These are phyloP conservation scores for Populus euphratica DNA, from an alignment of 345 rosid species.

Conservation along the genomic window DNA sequence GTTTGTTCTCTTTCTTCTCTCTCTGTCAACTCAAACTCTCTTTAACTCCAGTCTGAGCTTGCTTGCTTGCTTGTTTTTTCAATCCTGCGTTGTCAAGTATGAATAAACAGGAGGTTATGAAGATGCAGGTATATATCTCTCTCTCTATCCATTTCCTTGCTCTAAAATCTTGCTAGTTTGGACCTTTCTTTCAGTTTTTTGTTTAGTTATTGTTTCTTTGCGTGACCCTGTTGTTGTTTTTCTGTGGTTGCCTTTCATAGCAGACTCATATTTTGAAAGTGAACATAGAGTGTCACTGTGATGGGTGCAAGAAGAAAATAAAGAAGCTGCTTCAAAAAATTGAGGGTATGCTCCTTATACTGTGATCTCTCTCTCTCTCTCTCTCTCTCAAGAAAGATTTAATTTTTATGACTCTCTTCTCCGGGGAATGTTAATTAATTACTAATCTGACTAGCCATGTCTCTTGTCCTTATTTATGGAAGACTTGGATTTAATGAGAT, in stretches of 20 bases:
- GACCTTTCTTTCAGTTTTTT: background rate
- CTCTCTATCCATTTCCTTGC: background rate
- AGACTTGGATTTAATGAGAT: background rate
- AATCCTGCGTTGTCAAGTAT: conserved; percentile 20
- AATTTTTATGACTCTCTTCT: background rate
- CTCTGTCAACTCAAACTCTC: background rate
- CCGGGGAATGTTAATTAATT: background rate
- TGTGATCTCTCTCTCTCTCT: background rate
- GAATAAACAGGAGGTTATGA: conserved; percentile 71
- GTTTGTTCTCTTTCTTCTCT: conserved; percentile 11
- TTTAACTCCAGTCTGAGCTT: background rate
- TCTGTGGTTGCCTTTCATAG: conserved; percentile 17
- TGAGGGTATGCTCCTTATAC: conserved; percentile 47
- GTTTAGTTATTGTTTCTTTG: background rate
- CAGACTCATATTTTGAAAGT: conserved; percentile 88
- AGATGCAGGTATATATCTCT: conserved; percentile 57
- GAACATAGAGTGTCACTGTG: conserved; percentile 72
- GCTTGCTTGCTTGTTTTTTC: background rate
- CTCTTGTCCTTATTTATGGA: background rate
- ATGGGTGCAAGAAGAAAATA: conserved; percentile 85
- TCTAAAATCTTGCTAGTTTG: background rate
- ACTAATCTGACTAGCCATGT: background rate
- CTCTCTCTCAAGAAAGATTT: background rate
- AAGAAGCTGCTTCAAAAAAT: conserved; percentile 71
- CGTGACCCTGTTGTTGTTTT: background rate